phyloP scores from a whole-genome alignment of 495 filamentous ascomycete species.

The Massariosphaeria phaeospora region DNA sequence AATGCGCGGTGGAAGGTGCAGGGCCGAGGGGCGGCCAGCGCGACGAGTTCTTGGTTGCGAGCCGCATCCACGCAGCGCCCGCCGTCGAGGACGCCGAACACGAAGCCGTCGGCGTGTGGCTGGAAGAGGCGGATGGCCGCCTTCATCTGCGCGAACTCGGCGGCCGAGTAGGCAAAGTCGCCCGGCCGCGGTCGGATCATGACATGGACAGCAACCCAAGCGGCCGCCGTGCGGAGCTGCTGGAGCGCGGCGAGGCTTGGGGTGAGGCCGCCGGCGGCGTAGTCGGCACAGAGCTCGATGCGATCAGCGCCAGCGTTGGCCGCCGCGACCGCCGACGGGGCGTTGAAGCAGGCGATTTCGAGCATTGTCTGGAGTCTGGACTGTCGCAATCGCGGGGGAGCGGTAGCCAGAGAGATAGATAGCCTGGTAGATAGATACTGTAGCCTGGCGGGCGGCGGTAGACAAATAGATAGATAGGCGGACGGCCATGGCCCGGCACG shows the following conservation, averaged over 20 bases:
- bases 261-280: slow-evolving; percentile 34
- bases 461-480: no score
- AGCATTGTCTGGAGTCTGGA: slow-evolving; percentile 35
- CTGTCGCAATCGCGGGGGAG: no score
- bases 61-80: slow-evolving; percentile 38
- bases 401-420: no score
- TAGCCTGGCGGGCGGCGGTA: no score
- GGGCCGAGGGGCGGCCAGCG: slow-evolving; percentile 40
- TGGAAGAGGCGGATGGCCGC: slow-evolving; percentile 38
- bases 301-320: slow-evolving; percentile 44
- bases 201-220: no score
- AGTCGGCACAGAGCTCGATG: slow-evolving; percentile 46
- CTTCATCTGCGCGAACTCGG: slow-evolving; percentile 45
- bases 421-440: no score
- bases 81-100: slow-evolving; percentile 46
- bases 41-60: slow-evolving; percentile 42
- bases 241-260: slow-evolving; percentile 25
- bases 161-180: slow-evolving; percentile 42
- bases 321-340: slow-evolving; percentile 44
- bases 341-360: slow-evolving; percentile 51
- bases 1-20: slow-evolving; percentile 56
- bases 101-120: slow-evolving; percentile 44
- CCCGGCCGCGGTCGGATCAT: slow-evolving; percentile 49
- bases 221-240: slow-evolving; percentile 37
- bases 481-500: no score